Evolutionary conservation across 495 filamentous ascomycete genomes (phyloP).

Genomic region (Tuber indicum): DNA sequence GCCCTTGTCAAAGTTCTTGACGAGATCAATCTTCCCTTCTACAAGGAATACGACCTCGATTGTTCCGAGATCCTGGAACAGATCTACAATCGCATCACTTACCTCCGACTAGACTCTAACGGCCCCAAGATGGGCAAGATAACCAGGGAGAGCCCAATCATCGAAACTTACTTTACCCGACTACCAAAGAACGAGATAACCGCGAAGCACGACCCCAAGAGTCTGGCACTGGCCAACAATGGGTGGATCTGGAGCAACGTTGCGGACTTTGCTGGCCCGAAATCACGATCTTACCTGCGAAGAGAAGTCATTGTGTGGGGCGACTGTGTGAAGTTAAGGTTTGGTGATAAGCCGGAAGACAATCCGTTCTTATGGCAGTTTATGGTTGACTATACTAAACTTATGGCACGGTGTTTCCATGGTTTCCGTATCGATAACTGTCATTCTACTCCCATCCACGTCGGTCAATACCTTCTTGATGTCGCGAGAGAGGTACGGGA

Average conservation of each 20-base stretch:
- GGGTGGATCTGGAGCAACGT: slow-evolving; percentile 98
- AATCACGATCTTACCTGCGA: slow-evolving; percentile 82
- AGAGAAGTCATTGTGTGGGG: slow-evolving; percentile 97
- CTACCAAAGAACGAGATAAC: slow-evolving; percentile 75
- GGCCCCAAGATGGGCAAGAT: slow-evolving; percentile 84
- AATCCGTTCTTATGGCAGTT: slow-evolving; percentile 92
- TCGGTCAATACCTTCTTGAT: slow-evolving; percentile 90
- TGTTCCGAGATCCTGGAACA: slow-evolving; percentile 77
- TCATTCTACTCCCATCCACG: slow-evolving; percentile 88
- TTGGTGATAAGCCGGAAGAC: slow-evolving; percentile 72
- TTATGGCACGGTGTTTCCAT: slow-evolving; percentile 92
- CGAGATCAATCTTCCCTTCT: slow-evolving; percentile 77
- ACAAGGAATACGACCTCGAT: slow-evolving; percentile 84
- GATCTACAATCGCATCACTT: slow-evolving; percentile 88
- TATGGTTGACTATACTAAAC: slow-evolving; percentile 84
- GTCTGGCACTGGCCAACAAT: slow-evolving; percentile 84
- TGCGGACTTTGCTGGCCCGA: slow-evolving; percentile 83
- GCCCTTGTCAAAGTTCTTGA: slow-evolving; percentile 61
- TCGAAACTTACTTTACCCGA: slow-evolving; percentile 93
- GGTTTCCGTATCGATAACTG: slow-evolving; percentile 98
- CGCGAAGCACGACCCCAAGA: slow-evolving; percentile 64
- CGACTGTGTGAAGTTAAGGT: slow-evolving; percentile 95
- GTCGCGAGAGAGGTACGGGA: slow-evolving; percentile 81
- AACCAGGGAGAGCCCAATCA: slow-evolving; percentile 66
- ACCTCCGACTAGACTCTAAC: slow-evolving; percentile 80